Evolutionary conservation across 441 rosid species (phyloP).

Genomic region (Capsella rubella): DNA sequence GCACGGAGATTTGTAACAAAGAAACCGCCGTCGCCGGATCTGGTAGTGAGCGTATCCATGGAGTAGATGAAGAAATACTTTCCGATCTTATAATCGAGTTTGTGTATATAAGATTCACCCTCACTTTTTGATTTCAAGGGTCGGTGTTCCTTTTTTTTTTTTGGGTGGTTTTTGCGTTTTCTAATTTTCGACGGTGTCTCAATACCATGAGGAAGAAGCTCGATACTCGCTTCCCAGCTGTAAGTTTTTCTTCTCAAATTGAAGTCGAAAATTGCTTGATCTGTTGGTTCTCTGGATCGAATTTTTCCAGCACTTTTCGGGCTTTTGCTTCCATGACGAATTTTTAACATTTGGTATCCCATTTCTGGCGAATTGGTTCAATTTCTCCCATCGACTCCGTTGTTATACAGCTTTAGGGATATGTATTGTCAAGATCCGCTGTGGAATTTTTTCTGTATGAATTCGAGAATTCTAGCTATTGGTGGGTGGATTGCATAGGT

Average conservation of each 20-base stretch:
- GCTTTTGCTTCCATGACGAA: not conserved
- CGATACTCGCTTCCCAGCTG: conserved; percentile 53
- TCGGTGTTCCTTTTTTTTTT: not conserved
- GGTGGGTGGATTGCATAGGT: not conserved
- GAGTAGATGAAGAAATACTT: conserved; percentile 25
- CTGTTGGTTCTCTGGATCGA: conserved; percentile 7
- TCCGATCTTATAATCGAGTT: conserved; percentile 27
- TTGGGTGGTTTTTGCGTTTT: conserved; percentile 21
- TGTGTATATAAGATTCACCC: conserved; percentile 26
- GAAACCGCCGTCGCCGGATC: conserved; percentile 49
- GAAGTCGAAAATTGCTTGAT: conserved; percentile 5
- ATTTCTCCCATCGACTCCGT: not conserved
- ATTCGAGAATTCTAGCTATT: not conserved
- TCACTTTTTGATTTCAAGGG: conserved; percentile 23
- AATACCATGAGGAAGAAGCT: conserved; percentile 50
- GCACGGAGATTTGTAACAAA: conserved; percentile 32
- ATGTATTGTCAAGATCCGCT: conserved; percentile 8
- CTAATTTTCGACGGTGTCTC: conserved; percentile 14
- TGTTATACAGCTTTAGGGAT: not conserved
- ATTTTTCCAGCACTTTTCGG: not conserved
- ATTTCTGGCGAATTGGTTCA: conserved; percentile 19
- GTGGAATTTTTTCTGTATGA: not conserved
- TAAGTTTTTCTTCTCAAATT: conserved; percentile 45
- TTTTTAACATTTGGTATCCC: not conserved
- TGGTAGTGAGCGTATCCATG: conserved; percentile 38